Evolutionary conservation across 129 eudicot genomes (phyloP), one percentile per base, ranked within the genome.

Genomic region (Tanacetum coccineum): DNA sequence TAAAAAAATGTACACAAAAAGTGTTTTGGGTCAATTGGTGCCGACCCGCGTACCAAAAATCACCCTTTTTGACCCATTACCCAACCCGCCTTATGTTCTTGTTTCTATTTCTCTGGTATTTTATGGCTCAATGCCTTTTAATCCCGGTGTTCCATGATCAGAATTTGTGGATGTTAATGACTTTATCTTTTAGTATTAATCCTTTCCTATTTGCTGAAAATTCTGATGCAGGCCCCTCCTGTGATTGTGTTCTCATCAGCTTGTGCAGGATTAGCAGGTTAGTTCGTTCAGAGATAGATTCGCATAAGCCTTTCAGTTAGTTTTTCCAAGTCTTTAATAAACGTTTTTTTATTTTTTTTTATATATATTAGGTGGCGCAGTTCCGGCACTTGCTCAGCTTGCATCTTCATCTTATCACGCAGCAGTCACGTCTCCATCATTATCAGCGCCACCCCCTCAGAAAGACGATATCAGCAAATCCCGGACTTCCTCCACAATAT

Each of bases 161-260:
- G 61, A 21, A 51, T 22, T 52, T 22, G 25, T 2, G 25, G 25
- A 22, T 67, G 36, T 56, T 46, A 56, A 60, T 70, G 62, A 22
- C 25, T 19, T 60, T 25, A 68, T 51, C 46, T 72, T 68, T 52
- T 53, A n/a, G n/a, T n/a, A 59, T 62, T 25, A 45, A 7, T 68
- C 40, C 70, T 50, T 67, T 71, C 42, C 6, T 0, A 4, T 57
- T n/a, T 20, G 46, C 63, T 62, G 19, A 39, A 71, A 45, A 52
- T 44, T 46, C 59, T 52, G 15, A 58, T 78, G 79, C 91, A 94
- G 99, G 95, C 95, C 19, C 99, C 99, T 0, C 97, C 99, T 8
- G 92, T 91, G 64, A 82, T 90, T 79, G 84, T 91, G n/a, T 87
- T 91, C 81, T 91, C 97, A 64, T 84, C 89, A 36, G 97, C 86